Conservation (phyloP, 768 basidiomycete species). For the Collybia nuda region DNA sequence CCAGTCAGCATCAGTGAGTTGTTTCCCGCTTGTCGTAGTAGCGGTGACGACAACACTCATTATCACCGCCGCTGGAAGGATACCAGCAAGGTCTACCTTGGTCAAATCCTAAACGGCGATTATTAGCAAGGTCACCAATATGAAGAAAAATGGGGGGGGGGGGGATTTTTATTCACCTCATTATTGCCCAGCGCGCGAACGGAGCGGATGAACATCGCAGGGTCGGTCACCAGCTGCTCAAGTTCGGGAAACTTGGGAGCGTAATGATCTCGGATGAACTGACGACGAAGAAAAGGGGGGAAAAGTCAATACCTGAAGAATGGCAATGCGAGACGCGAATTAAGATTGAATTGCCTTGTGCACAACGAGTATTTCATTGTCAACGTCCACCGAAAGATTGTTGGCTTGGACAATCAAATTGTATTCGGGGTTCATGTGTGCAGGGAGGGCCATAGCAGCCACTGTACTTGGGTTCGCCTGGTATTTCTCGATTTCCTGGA, state of each 20-base stretch:
- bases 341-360: conserved; percentile 67
- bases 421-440: conserved; percentile 94
- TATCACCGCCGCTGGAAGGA: conserved; percentile 86
- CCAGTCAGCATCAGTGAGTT: conserved; percentile 73
- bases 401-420: conserved; percentile 95
- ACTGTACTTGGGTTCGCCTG: conserved; percentile 75
- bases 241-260: conserved; percentile 93
- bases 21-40: conserved; percentile 82
- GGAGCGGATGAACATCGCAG: conserved; percentile 88
- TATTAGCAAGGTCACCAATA: conserved; percentile 2
- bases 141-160: background rate
- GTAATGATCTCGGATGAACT: conserved; percentile 99
- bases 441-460: conserved; percentile 75
- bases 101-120: conserved; percentile 68
- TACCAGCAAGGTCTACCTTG: conserved; percentile 76
- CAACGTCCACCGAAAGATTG: conserved; percentile 96
- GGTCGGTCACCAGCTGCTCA: conserved; percentile 91
- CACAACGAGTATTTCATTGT: conserved; percentile 96
- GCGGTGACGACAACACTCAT: conserved; percentile 97
- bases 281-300: conserved; percentile 8
- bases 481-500: conserved; percentile 88
- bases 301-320: conserved; percentile 14
- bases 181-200: conserved; percentile 87
- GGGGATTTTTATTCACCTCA: conserved; percentile 46
- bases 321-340: background rate